Evolutionary conservation across 202 grass and related monocot species (phyloP), one percentile per base, ranked within the genome.

Genomic region (Alloteropsis angusta): DNA sequence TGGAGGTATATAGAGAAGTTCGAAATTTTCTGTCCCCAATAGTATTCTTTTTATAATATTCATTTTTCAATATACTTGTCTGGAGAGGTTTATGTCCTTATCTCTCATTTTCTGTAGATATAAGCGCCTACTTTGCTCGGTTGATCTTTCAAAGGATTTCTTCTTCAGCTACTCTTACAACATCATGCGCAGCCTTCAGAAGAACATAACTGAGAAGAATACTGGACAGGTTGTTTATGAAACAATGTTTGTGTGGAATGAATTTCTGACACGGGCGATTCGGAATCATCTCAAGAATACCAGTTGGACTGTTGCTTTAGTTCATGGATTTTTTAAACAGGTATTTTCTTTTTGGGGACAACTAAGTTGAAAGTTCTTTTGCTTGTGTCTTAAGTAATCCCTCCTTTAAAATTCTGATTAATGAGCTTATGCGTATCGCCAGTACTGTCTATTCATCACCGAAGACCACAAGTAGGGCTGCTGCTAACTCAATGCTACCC

Each of bases 131-230:
- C 84, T 99, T 74, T 88, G 82, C 80, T 93, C 87, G 16, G 92
- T 99, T 1, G 92, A 96, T 82, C 90, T 99, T 64, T 84, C 92
- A 0, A 96, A 96, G 85, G 96, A 99, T 64, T 99, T 99, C 92
- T 99, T 96, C 96, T 99, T 96, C 84, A 99, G 96, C 76, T 99
- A 99, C 82, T 95, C 92, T 66, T 99, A 99, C 88, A 99, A 99
- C 75, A 85, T 99, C 56, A 99, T 99, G 96, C 78, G 84, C 66
- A 99, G 86, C 74, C 93, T 99, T 89, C 96, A 99, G 62, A 99
- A 93, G 82, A 99, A 99, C 45, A 63, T 93, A 84, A 84, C 30
- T 8, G 84, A 91, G 64, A 88, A 85, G 64, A 85, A 75, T 65
- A 87, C 80, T 48, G 90, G 79, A 4, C 92, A 80, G 65, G 86